Percentiles rank a stretch among this genome's conserved stretches.
Evolutionary conservation across 2,329 filamentous ascomycete genomes (phyloP).

Genomic region (Aspergillus flavus): DNA sequence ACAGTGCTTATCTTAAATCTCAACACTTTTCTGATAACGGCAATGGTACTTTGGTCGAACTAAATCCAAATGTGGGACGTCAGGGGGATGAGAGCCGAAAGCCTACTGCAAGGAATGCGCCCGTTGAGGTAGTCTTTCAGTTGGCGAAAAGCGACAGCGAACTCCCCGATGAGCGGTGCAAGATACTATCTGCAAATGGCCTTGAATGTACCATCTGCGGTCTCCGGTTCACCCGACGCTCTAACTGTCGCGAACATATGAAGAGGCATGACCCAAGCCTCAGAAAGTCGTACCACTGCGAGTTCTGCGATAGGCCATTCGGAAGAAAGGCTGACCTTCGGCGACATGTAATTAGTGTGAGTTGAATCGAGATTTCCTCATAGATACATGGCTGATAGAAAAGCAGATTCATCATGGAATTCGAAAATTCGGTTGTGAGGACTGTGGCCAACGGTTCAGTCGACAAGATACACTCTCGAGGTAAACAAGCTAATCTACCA

Average conservation of each 20-base stretch:
- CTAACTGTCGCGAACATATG: conserved; percentile 86
- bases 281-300: conserved; percentile 71
- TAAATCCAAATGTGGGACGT: conserved; percentile 1
- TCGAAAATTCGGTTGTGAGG: conserved; percentile 69
- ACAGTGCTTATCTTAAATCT: background rate
- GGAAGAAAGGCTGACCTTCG: conserved; percentile 78
- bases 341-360: conserved; percentile 57
- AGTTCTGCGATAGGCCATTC: conserved; percentile 73
- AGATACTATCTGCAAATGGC: conserved; percentile 55
- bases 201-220: conserved; percentile 76
- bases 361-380: conserved; percentile 23
- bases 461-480: conserved; percentile 81
- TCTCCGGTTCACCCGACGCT: conserved; percentile 77
- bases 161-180: conserved; percentile 14
- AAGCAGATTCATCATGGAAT: conserved; percentile 71
- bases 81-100: background rate
- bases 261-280: conserved; percentile 78
- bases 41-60: background rate
- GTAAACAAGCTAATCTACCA: conserved; percentile 49
- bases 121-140: conserved; percentile 14
- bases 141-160: conserved; percentile 11
- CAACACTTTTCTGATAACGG: background rate
- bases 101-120: conserved; percentile 4
- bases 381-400: conserved; percentile 50
- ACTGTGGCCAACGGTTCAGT: conserved; percentile 72